Evolutionary conservation across 164 flowering plant genomes (phyloP), one percentile per base, ranked within the genome.

Genomic region (Chloranthus sessilifolius): DNA sequence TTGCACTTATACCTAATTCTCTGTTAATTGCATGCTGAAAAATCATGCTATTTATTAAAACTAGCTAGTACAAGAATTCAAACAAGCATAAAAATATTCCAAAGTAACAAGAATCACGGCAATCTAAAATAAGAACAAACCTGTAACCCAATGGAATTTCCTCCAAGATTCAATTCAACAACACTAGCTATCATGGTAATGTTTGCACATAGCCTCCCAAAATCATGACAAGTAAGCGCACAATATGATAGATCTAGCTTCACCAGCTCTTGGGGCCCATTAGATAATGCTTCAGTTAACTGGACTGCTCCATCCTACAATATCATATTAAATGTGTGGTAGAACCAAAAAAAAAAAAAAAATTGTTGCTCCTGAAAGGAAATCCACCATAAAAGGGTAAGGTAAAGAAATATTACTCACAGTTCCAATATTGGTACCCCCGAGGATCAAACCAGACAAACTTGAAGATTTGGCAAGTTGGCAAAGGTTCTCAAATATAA

Each of bases 171-270:
- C 66, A 94, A 65, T 69, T 89, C 86, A 56, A 70, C 52, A 65
- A 89, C 65, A 55, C 81, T 56, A 44, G 65, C 49, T 26, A 68
- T 19, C 30, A 62, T 62, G 52, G 71, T 21, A 34, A 53, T 39
- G 42, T 67, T 62, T 42, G 47, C 30, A 36, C 52, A 64, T 23
- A 76, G 67, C 52, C 56, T 65, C 21, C 43, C 46, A 46, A 74
- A 27, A 52, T 63, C 75, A 10, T 59, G 50, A 43, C 77, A 71
- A 48, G 74, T 62, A 44, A 89, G 57, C 44, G 81, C 80, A 70
- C 92, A 82, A 55, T 47, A 68, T 28, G 99, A 82, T 36, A 89
- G 60, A 60, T 87, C 95, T 54, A 94, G 80, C 69, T 82, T 86
- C 56, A 70, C 65, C 43, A 76, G 63, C 44, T 89, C 95, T 56